A percentile compares a stretch with the other conserved stretches of the same genome.
Evolutionary conservation across 768 basidiomycete genomes (phyloP).

Genomic region (Cyclocybe cylindracea): DNA sequence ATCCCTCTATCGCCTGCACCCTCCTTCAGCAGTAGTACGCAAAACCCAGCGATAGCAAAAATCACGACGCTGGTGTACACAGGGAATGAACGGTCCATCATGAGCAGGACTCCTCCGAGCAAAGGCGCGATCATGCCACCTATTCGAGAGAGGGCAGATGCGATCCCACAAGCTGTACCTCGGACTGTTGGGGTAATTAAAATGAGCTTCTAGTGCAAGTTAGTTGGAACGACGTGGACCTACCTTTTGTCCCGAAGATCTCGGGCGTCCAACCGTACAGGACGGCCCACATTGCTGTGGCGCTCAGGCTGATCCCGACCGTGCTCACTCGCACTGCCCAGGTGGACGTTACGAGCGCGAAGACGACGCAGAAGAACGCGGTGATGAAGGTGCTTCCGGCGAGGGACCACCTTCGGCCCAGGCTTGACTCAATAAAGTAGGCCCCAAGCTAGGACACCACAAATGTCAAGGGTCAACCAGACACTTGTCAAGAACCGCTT

Average conservation of each 20-base stretch:
- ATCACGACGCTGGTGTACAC: slow-evolving; percentile 74
- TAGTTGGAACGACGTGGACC: slow-evolving; percentile 4
- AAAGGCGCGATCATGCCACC: slow-evolving; percentile 90
- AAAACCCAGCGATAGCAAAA: slow-evolving; percentile 63
- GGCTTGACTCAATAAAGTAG: slow-evolving; percentile 67
- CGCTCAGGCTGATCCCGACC: slow-evolving; percentile 75
- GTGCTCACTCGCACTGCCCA: slow-evolving; percentile 67
- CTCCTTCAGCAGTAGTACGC: slow-evolving; percentile 61
- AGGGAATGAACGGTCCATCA: slow-evolving; percentile 67
- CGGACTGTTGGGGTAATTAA: slow-evolving; percentile 48
- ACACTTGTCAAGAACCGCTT: slow-evolving; percentile 23
- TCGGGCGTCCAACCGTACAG: slow-evolving; percentile 89
- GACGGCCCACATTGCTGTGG: slow-evolving; percentile 88
- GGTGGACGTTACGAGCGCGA: slow-evolving; percentile 58
- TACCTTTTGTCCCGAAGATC: slow-evolving; percentile 79
- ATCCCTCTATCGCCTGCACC: slow-evolving; percentile 39
- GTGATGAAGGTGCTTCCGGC: slow-evolving; percentile 77
- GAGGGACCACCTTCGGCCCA: slow-evolving; percentile 74
- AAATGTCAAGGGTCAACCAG: slow-evolving; percentile 5
- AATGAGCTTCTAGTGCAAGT: background rate
- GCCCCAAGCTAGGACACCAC: slow-evolving; percentile 68
- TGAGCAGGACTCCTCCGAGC: slow-evolving; percentile 71
- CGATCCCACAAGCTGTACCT: slow-evolving; percentile 87
- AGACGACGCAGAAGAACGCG: slow-evolving; percentile 70
- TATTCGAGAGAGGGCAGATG: slow-evolving; percentile 83